phyloP scores from a whole-genome alignment of 805 yeast genomes.

The Saitoella complicata region DNA sequence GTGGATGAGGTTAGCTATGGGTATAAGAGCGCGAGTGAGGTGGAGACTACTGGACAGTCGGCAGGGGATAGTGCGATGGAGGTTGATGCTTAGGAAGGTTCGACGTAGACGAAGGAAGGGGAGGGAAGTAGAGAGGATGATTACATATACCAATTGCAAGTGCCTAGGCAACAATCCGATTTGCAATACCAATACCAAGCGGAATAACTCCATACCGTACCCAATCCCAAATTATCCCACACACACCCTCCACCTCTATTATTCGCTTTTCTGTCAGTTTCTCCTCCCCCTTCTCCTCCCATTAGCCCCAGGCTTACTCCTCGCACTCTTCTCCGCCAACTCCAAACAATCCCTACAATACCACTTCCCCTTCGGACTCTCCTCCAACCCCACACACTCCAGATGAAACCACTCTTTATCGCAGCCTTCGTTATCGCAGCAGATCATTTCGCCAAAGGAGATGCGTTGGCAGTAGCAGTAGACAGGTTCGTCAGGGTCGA shows the following conservation, averaged over 20 bases:
- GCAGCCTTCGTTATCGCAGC: slow-evolving; percentile 84
- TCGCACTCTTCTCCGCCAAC: not conserved
- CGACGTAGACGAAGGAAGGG: too few species aligned
- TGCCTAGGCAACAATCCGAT: too few species aligned
- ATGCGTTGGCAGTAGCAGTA: slow-evolving; percentile 91
- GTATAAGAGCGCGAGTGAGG: slow-evolving; percentile 24
- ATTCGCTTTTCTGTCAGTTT: too few species aligned
- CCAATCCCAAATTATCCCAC: too few species aligned
- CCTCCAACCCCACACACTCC: slow-evolving; percentile 77
- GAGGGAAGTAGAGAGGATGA: too few species aligned
- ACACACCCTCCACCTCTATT: too few species aligned
- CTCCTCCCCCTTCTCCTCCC: too few species aligned
- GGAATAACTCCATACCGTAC: too few species aligned
- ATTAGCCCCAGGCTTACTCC: too few species aligned
- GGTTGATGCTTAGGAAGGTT: slow-evolving; percentile 24
- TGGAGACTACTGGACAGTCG: slow-evolving; percentile 15
- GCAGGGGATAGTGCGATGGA: slow-evolving; percentile 32
- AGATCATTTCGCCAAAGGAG: slow-evolving; percentile 92
- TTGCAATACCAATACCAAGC: too few species aligned
- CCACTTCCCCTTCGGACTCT: slow-evolving; percentile 89
- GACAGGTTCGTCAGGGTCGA: slow-evolving; percentile 25
- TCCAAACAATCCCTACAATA: slow-evolving; percentile 69
- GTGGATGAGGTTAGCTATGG: slow-evolving; percentile 32
- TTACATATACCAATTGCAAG: too few species aligned
- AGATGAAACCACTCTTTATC: slow-evolving; percentile 92